Percentiles rank a stretch among this genome's conserved stretches.
phyloP scores from a whole-genome alignment of 2,329 filamentous ascomycete species.

The Myrmaecium sp. region DNA sequence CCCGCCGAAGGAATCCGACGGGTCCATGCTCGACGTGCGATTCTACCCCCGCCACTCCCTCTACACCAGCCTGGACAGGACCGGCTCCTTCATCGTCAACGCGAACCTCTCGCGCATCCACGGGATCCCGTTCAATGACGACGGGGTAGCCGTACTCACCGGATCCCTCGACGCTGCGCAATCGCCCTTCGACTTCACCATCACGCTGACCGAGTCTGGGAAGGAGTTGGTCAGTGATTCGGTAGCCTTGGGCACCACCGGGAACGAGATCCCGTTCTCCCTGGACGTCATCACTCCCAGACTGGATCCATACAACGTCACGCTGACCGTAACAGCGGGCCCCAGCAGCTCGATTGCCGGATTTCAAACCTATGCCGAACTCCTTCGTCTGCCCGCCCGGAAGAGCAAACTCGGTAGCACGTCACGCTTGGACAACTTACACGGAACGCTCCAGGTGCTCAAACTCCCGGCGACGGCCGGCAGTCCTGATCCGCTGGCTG shows the following conservation, averaged over 20 bases:
- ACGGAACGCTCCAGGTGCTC: conserved; percentile 28
- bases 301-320: conserved; percentile 21
- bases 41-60: conserved; percentile 31
- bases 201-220: conserved; percentile 9
- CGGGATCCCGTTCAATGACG: conserved; percentile 18
- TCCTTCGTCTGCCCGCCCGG: conserved; percentile 26
- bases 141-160: conserved; percentile 5
- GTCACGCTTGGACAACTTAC: conserved; percentile 30
- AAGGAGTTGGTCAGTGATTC: conserved; percentile 11
- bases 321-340: too few species aligned
- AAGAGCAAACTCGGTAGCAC: conserved; percentile 27
- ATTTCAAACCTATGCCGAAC: conserved; percentile 16
- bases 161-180: conserved; percentile 7
- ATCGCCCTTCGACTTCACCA: conserved; percentile 14
- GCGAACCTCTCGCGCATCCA: conserved; percentile 37
- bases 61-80: conserved; percentile 25
- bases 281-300: conserved; percentile 15
- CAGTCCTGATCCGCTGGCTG: too few species aligned
- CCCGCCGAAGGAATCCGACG: conserved; percentile 18
- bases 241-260: conserved; percentile 21
- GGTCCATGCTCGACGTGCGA: conserved; percentile 25
- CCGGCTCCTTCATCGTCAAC: conserved; percentile 37
- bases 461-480: too few species aligned
- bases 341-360: conserved; percentile 15
- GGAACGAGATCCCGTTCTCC: conserved; percentile 19